Evolutionary conservation across 2,329 filamentous ascomycete genomes (phyloP).

Genomic region (Colletotrichum sp.): DNA sequence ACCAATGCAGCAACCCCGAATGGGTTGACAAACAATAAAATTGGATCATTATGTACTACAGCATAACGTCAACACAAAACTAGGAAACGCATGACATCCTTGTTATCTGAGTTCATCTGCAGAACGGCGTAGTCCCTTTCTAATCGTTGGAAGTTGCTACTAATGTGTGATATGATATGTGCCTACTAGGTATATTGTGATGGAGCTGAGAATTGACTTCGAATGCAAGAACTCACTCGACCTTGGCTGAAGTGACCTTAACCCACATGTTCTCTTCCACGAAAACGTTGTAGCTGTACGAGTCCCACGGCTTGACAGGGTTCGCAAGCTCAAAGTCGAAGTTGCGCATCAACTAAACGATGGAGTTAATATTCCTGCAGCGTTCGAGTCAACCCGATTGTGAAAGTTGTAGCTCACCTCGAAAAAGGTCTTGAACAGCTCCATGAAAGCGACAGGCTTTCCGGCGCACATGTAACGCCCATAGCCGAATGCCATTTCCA

Average conservation of each 20-base stretch:
- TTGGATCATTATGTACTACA: neutral
- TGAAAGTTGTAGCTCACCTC: neutral
- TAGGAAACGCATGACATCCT: neutral
- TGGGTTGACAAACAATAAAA: neutral
- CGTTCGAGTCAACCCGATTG: neutral
- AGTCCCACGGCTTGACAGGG: neutral
- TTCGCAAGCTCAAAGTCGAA: constrained; percentile 3
- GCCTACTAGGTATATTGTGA: neutral
- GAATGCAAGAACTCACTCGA: neutral
- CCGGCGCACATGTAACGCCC: constrained; percentile 53
- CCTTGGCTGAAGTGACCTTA: neutral
- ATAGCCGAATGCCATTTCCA: constrained; percentile 56
- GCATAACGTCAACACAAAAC: neutral
- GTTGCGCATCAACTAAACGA: neutral
- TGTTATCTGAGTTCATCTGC: neutral
- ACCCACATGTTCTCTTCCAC: constrained; percentile 5
- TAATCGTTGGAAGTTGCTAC: neutral
- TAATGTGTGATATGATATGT: neutral
- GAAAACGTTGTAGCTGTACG: neutral
- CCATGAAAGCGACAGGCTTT: constrained; percentile 56
- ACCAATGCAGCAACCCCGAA: neutral
- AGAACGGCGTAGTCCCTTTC: neutral
- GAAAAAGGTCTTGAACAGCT: constrained; percentile 49
- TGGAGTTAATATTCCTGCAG: neutral
- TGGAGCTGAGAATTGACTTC: neutral